Conservation (phyloP, 352 stramenopile species). For the Peronospora tabacina region DNA sequence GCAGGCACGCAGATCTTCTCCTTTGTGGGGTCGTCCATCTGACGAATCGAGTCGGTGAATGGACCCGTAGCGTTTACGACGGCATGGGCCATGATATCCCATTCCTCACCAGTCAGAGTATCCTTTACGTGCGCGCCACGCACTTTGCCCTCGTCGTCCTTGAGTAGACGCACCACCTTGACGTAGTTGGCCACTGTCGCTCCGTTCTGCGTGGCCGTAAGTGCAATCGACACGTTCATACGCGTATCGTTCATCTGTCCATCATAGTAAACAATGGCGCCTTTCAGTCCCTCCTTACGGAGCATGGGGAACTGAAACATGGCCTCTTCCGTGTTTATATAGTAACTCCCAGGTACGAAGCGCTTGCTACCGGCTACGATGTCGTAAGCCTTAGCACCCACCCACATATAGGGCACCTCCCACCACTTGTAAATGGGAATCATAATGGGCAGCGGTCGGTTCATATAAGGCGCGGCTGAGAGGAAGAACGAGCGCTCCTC, state of each 20-base stretch:
- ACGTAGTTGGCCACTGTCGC: constrained; percentile 90
- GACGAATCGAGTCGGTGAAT: constrained; percentile 87
- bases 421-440: constrained; percentile 94
- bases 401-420: constrained; percentile 93
- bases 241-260: constrained; percentile 93
- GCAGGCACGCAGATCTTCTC: constrained; percentile 90
- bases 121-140: constrained; percentile 86
- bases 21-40: constrained; percentile 89
- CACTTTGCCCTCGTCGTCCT: constrained; percentile 82
- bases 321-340: constrained; percentile 88
- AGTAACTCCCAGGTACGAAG: constrained; percentile 85
- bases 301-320: constrained; percentile 93
- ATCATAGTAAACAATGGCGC: constrained; percentile 88
- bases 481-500: constrained; percentile 91
- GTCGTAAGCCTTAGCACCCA: constrained; percentile 90
- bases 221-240: constrained; percentile 91
- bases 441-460: constrained; percentile 91
- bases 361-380: constrained; percentile 85
- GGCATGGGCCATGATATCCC: constrained; percentile 81
- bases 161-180: constrained; percentile 77
- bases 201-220: constrained; percentile 91
- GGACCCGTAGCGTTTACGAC: constrained; percentile 94
- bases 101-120: constrained; percentile 82
- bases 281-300: constrained; percentile 86
- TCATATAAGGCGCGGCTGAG: constrained; percentile 91